Evolutionary conservation across 495 filamentous ascomycete genomes (phyloP).

Genomic region (Viridothelium virens): DNA sequence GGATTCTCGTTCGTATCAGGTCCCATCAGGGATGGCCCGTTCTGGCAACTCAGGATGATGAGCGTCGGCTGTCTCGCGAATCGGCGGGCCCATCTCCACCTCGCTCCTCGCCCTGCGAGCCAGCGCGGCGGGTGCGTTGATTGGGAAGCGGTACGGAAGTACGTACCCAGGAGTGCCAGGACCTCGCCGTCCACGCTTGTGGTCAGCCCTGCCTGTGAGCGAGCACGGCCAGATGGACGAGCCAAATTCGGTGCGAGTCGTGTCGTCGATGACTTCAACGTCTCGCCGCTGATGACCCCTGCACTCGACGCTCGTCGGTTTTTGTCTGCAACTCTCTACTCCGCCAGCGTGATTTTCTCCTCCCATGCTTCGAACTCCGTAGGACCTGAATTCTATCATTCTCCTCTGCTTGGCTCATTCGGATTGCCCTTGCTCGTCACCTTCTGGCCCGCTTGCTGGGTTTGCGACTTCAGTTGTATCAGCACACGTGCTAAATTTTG

Average conservation of each 20-base stretch:
- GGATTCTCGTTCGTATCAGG: background rate
- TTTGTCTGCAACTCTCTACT: conserved; percentile 1
- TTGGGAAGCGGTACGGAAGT: conserved; percentile 3
- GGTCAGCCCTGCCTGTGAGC: background rate
- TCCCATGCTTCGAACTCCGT: background rate
- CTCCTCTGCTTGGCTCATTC: background rate
- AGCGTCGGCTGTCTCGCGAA: conserved; percentile 3
- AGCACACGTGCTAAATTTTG: background rate
- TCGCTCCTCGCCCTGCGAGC: background rate
- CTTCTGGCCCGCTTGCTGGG: background rate
- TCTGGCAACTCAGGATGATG: background rate
- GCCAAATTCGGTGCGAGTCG: conserved; percentile 14
- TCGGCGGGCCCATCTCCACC: background rate
- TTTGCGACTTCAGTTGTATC: conserved; percentile 7
- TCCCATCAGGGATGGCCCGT: background rate
- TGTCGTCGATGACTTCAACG: conserved; percentile 19
- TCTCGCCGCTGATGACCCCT: background rate
- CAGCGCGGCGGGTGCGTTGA: background rate
- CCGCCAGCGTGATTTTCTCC: background rate
- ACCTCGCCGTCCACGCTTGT: background rate
- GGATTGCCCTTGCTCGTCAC: background rate
- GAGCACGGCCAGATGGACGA: conserved; percentile 11
- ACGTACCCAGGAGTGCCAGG: background rate
- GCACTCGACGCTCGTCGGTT: conserved; percentile 1
- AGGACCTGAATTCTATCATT: background rate